Evolutionary conservation across 2,329 filamentous ascomycete species (phyloP).

Genomic region (Trichoderma sp.): DNA sequence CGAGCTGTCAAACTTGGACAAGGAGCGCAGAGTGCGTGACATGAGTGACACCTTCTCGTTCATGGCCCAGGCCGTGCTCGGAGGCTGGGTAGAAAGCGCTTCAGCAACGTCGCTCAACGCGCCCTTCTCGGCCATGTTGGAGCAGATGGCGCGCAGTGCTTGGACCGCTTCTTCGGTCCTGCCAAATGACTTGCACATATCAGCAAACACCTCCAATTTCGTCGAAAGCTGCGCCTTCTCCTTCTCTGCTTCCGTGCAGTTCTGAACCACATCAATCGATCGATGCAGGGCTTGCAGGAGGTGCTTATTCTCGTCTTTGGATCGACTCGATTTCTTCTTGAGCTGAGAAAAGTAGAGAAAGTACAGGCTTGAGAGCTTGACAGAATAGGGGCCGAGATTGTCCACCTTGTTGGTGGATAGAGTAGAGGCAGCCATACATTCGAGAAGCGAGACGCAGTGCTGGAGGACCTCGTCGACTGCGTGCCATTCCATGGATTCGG

Average conservation of each 20-base stretch:
- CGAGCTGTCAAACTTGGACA: conserved; percentile 62
- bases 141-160: conserved; percentile 62
- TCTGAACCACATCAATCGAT: conserved; percentile 64
- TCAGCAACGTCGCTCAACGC: conserved; percentile 57
- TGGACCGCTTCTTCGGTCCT: conserved; percentile 60
- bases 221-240: conserved; percentile 60
- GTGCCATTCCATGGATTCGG: conserved; percentile 55
- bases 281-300: conserved; percentile 61
- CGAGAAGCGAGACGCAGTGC: conserved; percentile 58
- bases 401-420: conserved; percentile 38
- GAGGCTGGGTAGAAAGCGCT: conserved; percentile 52
- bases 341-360: conserved; percentile 63
- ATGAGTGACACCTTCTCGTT: conserved; percentile 55
- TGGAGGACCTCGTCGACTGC: conserved; percentile 59
- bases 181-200: conserved; percentile 57
- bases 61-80: conserved; percentile 56
- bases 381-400: conserved; percentile 52
- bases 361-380: conserved; percentile 73
- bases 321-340: conserved; percentile 47
- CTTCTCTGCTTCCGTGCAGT: conserved; percentile 57
- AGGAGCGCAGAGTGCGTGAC: conserved; percentile 60
- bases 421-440: conserved; percentile 51
- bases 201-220: conserved; percentile 69
- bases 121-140: conserved; percentile 61
- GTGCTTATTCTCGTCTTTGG: conserved; percentile 43